A percentile compares a stretch with the other conserved stretches of the same genome.
phyloP scores from a whole-genome alignment of 169 alveolate species.

The Perkinsus chesapeaki region DNA sequence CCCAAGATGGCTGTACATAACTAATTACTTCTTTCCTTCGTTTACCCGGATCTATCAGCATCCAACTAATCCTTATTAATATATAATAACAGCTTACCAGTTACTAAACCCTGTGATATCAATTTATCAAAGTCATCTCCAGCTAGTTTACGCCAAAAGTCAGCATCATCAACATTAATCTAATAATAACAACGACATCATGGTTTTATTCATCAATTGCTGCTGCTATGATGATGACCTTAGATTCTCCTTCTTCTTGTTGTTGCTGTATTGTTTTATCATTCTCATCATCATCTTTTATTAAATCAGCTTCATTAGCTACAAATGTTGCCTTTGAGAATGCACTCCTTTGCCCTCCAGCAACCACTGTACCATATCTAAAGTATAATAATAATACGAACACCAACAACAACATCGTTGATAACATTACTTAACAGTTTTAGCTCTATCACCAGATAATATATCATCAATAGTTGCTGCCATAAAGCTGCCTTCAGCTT shows the following conservation, averaged over 20 bases:
- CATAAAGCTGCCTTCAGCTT: not conserved
- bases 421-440: not conserved
- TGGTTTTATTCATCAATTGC: not conserved
- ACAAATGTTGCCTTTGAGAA: not conserved
- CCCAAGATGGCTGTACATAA: not conserved
- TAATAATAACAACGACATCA: not conserved
- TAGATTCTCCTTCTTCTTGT: not conserved
- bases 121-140: not conserved
- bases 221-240: not conserved
- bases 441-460: not conserved
- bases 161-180: not conserved
- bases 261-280: too few species aligned
- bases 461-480: not conserved
- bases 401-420: not conserved
- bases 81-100: not conserved
- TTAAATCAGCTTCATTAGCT: not conserved
- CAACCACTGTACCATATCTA: not conserved
- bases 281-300: not conserved
- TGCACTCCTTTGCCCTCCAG: not conserved
- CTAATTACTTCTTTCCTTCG: not conserved
- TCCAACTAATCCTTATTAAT: not conserved
- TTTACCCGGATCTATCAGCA: not conserved
- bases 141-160: not conserved
- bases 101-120: not conserved
- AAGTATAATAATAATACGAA: not conserved